phyloP scores from a whole-genome alignment of 2,329 filamentous ascomycete genomes.

The Claviceps lovelessii region DNA sequence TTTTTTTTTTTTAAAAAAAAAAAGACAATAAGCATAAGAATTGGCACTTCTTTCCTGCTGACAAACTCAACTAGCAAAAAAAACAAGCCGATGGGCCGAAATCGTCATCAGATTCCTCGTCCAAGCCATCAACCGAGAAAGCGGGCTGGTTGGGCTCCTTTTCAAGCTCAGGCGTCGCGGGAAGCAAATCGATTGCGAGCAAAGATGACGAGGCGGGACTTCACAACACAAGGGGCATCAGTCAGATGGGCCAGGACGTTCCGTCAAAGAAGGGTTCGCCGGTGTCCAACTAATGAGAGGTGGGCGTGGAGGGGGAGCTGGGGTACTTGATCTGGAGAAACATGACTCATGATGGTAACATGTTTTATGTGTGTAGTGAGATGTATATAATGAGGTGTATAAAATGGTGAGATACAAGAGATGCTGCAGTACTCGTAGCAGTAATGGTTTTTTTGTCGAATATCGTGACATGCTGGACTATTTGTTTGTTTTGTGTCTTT shows the following conservation, averaged over 20 bases:
- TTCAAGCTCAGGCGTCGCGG: background rate
- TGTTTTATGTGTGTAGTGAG: background rate
- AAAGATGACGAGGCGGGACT: background rate
- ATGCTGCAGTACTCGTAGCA: background rate
- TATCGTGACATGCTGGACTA: no score
- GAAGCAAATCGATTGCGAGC: background rate
- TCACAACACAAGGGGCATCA: slow-evolving; percentile 19
- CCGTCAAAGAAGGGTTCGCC: background rate
- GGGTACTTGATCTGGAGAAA: background rate
- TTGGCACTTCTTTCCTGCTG: no score
- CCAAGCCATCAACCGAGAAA: background rate
- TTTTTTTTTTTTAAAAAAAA: no score
- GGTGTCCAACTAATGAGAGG: background rate
- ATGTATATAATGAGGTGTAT: background rate
- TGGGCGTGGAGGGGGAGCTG: background rate
- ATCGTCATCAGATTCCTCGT: background rate
- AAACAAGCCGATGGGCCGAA: background rate
- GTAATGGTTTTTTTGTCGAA: background rate
- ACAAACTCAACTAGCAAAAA: background rate
- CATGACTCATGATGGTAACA: background rate
- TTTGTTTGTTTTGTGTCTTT: no score
- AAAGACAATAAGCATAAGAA: no score
- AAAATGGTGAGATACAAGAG: background rate
- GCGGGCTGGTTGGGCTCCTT: background rate
- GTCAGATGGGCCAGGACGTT: background rate